Evolutionary conservation across 2,329 filamentous ascomycete genomes (phyloP).

Genomic region (Trichoderma afroharzianum): DNA sequence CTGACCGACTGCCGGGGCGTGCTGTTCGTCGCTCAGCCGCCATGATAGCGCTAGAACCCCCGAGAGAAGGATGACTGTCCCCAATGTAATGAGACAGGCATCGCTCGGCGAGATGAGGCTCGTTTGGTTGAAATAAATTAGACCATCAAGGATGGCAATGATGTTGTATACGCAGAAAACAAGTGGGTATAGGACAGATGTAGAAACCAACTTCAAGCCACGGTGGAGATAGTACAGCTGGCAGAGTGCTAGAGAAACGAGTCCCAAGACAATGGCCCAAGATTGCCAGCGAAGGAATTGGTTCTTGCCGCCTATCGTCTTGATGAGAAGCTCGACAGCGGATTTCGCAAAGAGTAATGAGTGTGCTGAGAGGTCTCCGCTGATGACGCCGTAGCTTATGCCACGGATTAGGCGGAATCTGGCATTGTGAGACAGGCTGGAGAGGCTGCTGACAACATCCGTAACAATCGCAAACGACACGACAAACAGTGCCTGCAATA

Average conservation of each 20-base stretch:
- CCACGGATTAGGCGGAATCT: constrained; percentile 74
- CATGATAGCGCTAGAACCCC: constrained; percentile 91
- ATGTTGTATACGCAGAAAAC: constrained; percentile 99
- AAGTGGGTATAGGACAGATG: constrained; percentile 90
- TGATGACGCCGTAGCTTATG: constrained; percentile 83
- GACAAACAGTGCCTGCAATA: constrained; percentile 71
- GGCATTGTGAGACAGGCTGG: constrained; percentile 54
- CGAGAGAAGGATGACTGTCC: constrained; percentile 78
- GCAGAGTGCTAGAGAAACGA: constrained; percentile 76
- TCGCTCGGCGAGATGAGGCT: constrained; percentile 72
- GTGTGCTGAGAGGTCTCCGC: constrained; percentile 91
- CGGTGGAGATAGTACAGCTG: constrained; percentile 95
- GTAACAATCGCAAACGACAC: constrained; percentile 61
- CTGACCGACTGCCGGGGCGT: constrained; percentile 55
- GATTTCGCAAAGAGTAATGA: constrained; percentile 92
- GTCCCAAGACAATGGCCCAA: constrained; percentile 81
- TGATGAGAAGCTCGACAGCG: constrained; percentile 87
- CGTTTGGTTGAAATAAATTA: constrained; percentile 94
- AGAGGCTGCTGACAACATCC: constrained; percentile 51
- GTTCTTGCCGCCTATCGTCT: constrained; percentile 80
- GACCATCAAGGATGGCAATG: constrained; percentile 91
- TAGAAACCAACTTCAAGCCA: constrained; percentile 90
- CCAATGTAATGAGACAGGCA: constrained; percentile 78
- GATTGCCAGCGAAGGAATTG: constrained; percentile 95
- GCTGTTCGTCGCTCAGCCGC: constrained; percentile 79